These are phyloP conservation scores for Phaeosphaeria sp. DNA, from an alignment of 2,329 filamentous ascomycete genomes.

Conservation along the genomic window DNA sequence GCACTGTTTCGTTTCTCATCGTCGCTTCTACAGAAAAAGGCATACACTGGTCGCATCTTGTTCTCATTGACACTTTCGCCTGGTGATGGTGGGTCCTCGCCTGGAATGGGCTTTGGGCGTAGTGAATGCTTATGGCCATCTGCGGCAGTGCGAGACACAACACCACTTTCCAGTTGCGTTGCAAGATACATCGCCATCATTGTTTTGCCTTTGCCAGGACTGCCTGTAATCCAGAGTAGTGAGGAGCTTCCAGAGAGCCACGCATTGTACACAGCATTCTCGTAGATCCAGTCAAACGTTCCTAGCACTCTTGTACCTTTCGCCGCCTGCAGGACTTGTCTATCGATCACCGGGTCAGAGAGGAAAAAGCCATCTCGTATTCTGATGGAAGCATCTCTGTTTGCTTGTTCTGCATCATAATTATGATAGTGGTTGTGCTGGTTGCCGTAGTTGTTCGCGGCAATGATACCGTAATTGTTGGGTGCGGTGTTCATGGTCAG, in stretches of 20 bases:
- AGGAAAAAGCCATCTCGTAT: not conserved
- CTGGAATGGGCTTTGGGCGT: too few relatives aligned
- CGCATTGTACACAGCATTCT: not conserved
- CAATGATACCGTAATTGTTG: too few relatives aligned
- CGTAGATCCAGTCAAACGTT: not conserved
- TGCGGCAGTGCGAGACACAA: not conserved
- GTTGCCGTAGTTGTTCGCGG: too few relatives aligned
- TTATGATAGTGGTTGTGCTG: too few relatives aligned
- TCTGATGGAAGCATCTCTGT: too few relatives aligned
- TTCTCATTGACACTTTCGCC: not conserved
- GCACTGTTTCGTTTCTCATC: conserved; percentile 35
- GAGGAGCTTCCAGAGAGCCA: conserved; percentile 17
- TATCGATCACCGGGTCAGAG: not conserved
- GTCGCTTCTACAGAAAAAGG: conserved; percentile 33
- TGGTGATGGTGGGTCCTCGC: too few relatives aligned
- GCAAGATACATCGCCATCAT: conserved; percentile 40
- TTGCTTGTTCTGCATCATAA: too few relatives aligned
- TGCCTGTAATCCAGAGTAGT: conserved; percentile 35
- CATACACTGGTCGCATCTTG: conserved; percentile 9
- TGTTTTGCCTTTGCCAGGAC: conserved; percentile 41
- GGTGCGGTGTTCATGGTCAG: too few relatives aligned
- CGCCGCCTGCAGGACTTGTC: not conserved
- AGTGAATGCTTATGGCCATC: not conserved
- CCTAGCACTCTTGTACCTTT: not conserved
- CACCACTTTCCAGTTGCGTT: conserved; percentile 23